Evolutionary conservation across 345 rosid species (phyloP), one percentile per base, ranked within the genome.

Genomic region (Arabis hirsuta): DNA sequence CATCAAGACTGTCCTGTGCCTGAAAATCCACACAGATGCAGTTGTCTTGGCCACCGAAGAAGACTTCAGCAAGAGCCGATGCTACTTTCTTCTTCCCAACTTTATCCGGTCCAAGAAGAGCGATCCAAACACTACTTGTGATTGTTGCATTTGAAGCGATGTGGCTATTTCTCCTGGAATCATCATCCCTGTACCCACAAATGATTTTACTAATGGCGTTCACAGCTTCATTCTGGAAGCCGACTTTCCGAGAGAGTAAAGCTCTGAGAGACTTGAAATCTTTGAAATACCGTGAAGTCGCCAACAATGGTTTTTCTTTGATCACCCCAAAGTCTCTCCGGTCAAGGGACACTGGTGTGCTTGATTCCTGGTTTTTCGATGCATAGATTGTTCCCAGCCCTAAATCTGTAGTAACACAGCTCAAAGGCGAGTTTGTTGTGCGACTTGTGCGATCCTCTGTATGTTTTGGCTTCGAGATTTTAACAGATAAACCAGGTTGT

Each of bases 101-200:
- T 69, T 58, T 76, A 64, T 91, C 96, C 31, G 91, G 88, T 64
- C 97, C 96, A 63, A 87, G 83, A 81, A 91, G 84, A 76, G 82
- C 77, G 9, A 91, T 72, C 90, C 91, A 91, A 58, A 83, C 67
- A 71, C 79, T 83, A 62, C 82, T 71, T 72, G 74, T 66, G 43
- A 56, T 13, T 52, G 61, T 77, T 67, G 39, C 42, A 53, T 52
- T 53, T 32, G 82, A 50, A 41, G 77, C 75, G 8, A 9, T 5
- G 34, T 10, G 36, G 59, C 73, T 78, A 62, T 81, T 65, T 38
- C 75, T 66, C 73, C 12, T 55, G 38, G 62, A 62, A 6, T 53
- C 55, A 12, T 84, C 78, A 12, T 73, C 65, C 73, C 79, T 85
- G 73, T 73, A 84, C 50, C 78, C 78, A 56, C 81, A 79, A 51